Evolutionary conservation across 2,329 filamentous ascomycete genomes (phyloP).

Genomic region (Knufia fluminis): DNA sequence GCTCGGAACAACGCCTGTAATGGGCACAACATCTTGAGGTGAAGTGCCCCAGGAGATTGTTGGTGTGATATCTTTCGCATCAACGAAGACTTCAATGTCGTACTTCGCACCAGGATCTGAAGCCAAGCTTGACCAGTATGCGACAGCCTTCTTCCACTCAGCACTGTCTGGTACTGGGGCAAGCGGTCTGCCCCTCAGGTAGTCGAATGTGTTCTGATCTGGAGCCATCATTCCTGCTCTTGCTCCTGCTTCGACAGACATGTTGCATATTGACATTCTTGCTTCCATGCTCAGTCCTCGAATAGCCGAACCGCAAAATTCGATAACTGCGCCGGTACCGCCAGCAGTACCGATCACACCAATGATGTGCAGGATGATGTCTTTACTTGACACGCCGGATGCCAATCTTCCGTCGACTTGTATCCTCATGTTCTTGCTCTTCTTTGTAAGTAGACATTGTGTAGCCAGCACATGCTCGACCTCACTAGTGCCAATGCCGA

Average conservation of each 20-base stretch:
- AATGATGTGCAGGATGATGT: slow-evolving; percentile 86
- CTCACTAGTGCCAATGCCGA: slow-evolving; percentile 95
- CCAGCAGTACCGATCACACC: slow-evolving; percentile 90
- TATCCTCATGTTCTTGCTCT: slow-evolving; percentile 98
- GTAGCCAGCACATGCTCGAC: slow-evolving; percentile 97
- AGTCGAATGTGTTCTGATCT: slow-evolving; percentile 88
- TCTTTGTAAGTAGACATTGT: slow-evolving; percentile 85
- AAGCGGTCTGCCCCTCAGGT: slow-evolving; percentile 82
- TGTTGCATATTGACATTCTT: slow-evolving; percentile 98
- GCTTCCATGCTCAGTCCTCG: slow-evolving; percentile 86
- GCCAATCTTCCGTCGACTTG: slow-evolving; percentile 85
- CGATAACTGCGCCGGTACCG: slow-evolving; percentile 88
- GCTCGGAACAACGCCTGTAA: slow-evolving; percentile 80
- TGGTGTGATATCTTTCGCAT: slow-evolving; percentile 85
- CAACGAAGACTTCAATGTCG: slow-evolving; percentile 80
- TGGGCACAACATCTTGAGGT: slow-evolving; percentile 91
- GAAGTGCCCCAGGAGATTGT: slow-evolving; percentile 96
- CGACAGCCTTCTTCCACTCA: slow-evolving; percentile 80
- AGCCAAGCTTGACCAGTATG: slow-evolving; percentile 78
- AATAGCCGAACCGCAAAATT: slow-evolving; percentile 94
- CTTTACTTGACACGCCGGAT: slow-evolving; percentile 90
- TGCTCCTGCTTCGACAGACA: slow-evolving; percentile 95
- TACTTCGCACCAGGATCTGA: slow-evolving; percentile 84
- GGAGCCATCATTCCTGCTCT: slow-evolving; percentile 95
- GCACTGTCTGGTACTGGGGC: slow-evolving; percentile 75